Evolutionary conservation across 768 basidiomycete species (phyloP).

Genomic region (Tubosaeta sp.): DNA sequence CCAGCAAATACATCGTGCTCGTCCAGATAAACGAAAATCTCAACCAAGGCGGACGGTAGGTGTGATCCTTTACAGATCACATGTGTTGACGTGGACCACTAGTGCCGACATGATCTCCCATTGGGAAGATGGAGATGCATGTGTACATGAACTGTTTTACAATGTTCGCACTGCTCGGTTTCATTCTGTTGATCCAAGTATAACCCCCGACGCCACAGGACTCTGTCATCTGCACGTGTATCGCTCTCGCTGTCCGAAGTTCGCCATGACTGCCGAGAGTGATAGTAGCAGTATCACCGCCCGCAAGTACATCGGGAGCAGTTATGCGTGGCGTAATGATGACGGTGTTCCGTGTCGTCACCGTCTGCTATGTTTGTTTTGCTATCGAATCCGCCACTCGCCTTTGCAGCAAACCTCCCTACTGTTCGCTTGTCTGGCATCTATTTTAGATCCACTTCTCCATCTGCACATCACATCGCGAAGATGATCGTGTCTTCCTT

Average conservation of each 20-base stretch:
- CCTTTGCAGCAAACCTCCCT: conserved; percentile 9
- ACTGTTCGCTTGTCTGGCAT: conserved; percentile 12
- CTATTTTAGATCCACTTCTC: conserved; percentile 20
- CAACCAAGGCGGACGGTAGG: conserved; percentile 81
- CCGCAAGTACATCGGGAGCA: conserved; percentile 17
- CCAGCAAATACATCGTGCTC: conserved; percentile 82
- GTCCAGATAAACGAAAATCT: conserved; percentile 83
- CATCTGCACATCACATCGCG: conserved; percentile 22
- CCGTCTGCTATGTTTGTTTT: conserved; percentile 19
- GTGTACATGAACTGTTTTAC: conserved; percentile 72
- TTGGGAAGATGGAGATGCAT: conserved; percentile 82
- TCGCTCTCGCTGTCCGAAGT: conserved; percentile 57
- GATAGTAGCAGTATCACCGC: conserved; percentile 24
- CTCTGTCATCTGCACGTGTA: conserved; percentile 62
- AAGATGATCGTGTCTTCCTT: conserved; percentile 11
- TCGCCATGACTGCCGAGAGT: conserved; percentile 23
- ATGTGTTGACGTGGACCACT: conserved; percentile 5
- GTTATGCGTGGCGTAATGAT: conserved; percentile 16
- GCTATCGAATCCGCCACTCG: conserved; percentile 12
- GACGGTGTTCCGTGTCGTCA: conserved; percentile 13
- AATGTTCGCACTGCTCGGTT: conserved; percentile 51
- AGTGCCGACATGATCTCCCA: conserved; percentile 83
- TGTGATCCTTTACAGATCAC: neutral
- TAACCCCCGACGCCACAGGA: conserved; percentile 45
- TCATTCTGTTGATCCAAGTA: conserved; percentile 5